A percentile compares a stretch with the other conserved stretches of the same genome.
Evolutionary conservation across 179 eudicot species (phyloP).

Genomic region (Beta corolliflora): DNA sequence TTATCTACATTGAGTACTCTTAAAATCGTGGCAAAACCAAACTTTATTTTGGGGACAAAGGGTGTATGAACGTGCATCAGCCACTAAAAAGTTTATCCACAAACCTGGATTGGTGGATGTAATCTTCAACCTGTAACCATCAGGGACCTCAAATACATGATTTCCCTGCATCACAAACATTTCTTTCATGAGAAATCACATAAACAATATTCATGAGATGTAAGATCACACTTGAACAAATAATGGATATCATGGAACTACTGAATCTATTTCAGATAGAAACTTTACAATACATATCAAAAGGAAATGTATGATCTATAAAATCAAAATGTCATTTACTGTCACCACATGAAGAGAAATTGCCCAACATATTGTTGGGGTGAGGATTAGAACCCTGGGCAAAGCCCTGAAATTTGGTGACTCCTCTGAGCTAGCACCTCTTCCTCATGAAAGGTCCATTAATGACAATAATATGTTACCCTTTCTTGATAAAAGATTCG

Average conservation of each 20-base stretch:
- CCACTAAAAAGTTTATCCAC: constrained; percentile 12
- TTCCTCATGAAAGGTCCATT: neutral
- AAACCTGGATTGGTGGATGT: constrained; percentile 71
- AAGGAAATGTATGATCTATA: neutral
- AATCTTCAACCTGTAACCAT: constrained; percentile 74
- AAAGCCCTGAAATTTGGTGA: no score
- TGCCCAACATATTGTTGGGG: no score
- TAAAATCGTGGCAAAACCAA: no score
- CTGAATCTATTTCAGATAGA: constrained; percentile 5
- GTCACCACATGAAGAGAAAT: no score
- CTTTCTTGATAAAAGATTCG: neutral
- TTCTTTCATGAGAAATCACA: constrained; percentile 15
- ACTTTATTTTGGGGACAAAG: neutral
- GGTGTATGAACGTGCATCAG: neutral
- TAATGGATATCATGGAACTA: neutral
- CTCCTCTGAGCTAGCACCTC: no score
- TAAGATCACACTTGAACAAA: neutral
- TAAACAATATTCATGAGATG: neutral
- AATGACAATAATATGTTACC: neutral
- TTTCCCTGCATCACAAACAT: constrained; percentile 67
- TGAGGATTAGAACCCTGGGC: no score
- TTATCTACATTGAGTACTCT: no score
- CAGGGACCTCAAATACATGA: constrained; percentile 87
- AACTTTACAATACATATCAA: neutral
- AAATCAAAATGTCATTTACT: neutral